phyloP scores from a whole-genome alignment of 2,329 filamentous ascomycete genomes.

The Neofusicoccum umdonicola region DNA sequence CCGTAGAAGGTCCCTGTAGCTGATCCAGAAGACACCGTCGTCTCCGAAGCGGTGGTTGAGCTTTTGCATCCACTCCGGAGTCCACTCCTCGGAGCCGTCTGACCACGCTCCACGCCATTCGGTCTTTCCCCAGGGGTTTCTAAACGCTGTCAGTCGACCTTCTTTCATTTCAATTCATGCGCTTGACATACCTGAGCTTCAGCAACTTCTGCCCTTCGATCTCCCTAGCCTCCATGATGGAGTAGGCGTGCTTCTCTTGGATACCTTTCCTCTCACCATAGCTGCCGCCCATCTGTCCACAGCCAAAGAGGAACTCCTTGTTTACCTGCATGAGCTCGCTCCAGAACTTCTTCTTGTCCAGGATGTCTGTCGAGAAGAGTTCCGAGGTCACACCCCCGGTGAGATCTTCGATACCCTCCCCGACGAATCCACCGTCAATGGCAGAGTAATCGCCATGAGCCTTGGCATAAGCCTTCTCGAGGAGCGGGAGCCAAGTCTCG shows the following conservation, averaged over 20 bases:
- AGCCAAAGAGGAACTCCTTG: slow-evolving; percentile 74
- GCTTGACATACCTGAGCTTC: slow-evolving; percentile 51
- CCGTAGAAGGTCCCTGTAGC: slow-evolving; percentile 56
- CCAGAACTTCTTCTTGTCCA: slow-evolving; percentile 81
- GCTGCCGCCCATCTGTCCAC: slow-evolving; percentile 62
- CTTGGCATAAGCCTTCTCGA: slow-evolving; percentile 83
- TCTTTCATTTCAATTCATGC: slow-evolving; percentile 20
- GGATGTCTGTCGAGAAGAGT: slow-evolving; percentile 64
- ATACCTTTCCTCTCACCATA: slow-evolving; percentile 54
- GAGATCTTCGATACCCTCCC: slow-evolving; percentile 56
- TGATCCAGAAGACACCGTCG: slow-evolving; percentile 61
- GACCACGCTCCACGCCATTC: slow-evolving; percentile 81
- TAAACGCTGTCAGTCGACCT: slow-evolving; percentile 24
- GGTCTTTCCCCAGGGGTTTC: slow-evolving; percentile 77
- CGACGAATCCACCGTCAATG: slow-evolving; percentile 70
- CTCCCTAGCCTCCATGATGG: slow-evolving; percentile 56
- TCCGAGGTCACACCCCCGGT: slow-evolving; percentile 69
- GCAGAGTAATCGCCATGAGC: slow-evolving; percentile 75
- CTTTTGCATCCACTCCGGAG: slow-evolving; percentile 69
- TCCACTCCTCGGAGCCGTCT: slow-evolving; percentile 83
- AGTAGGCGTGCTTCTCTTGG: slow-evolving; percentile 52
- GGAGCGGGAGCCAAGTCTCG: slow-evolving; percentile 76
- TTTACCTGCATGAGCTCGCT: slow-evolving; percentile 76
- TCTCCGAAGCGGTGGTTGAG: slow-evolving; percentile 72
- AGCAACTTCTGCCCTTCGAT: slow-evolving; percentile 57